A percentile compares a stretch with the other conserved stretches of the same genome.
Conservation (phyloP, 2,329 filamentous ascomycete genomes). For the Phialemonium atrogriseum region DNA sequence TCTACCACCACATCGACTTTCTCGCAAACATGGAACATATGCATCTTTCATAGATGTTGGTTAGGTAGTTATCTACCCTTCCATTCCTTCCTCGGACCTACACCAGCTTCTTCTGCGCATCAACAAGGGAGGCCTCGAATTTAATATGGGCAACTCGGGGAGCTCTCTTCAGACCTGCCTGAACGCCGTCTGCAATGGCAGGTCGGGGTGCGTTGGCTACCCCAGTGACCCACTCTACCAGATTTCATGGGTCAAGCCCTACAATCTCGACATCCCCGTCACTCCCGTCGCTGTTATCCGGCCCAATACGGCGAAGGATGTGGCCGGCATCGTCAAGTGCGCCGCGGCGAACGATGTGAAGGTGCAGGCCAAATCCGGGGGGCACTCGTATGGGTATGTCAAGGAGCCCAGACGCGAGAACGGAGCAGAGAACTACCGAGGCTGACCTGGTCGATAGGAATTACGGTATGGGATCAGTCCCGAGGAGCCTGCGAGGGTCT, state of each 20-base stretch:
- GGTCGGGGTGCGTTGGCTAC: slow-evolving; percentile 37
- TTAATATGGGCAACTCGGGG: slow-evolving; percentile 37
- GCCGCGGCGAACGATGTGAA: slow-evolving; percentile 39
- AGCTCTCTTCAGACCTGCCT: slow-evolving; percentile 38
- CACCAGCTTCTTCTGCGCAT: no score
- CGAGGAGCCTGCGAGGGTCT: no score
- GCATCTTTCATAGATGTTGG: no score
- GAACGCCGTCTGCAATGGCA: slow-evolving; percentile 34
- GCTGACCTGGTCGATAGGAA: no score
- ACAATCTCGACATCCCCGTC: slow-evolving; percentile 42
- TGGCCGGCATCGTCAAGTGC: slow-evolving; percentile 50
- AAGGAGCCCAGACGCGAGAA: no score
- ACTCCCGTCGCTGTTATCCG: slow-evolving; percentile 48
- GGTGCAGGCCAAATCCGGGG: slow-evolving; percentile 55
- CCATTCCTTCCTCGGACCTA: no score
- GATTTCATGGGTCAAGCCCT: slow-evolving; percentile 39
- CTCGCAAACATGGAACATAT: no score
- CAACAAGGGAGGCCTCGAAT: no score
- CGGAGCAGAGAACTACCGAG: no score
- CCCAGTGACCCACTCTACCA: slow-evolving; percentile 35
- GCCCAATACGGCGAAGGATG: slow-evolving; percentile 42
- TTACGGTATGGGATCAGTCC: no score
- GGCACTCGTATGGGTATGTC: slow-evolving; percentile 53
- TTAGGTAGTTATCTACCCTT: no score
- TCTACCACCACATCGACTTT: no score